Conservation (phyloP, 1,284 basidiomycete species). For the Coniferiporia weirii region DNA sequence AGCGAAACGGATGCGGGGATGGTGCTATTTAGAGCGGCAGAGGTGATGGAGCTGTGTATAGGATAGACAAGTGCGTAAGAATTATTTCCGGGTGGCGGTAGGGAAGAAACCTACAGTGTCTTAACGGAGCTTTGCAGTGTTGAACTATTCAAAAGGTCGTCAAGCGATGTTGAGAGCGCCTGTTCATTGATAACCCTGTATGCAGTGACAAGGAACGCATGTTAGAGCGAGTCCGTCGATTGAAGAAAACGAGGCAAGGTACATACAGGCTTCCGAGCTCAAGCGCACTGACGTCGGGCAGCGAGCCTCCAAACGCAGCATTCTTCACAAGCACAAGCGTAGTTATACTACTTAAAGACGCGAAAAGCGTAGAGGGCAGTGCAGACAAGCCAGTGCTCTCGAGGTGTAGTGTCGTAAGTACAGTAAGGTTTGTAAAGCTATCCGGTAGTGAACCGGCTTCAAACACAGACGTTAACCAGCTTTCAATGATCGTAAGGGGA, state of each 20-base stretch:
- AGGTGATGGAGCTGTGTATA: conserved; percentile 27
- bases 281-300: conserved; percentile 36
- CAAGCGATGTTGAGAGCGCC: conserved; percentile 28
- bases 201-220: not conserved
- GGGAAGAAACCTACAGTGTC: conserved; percentile 29
- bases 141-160: conserved; percentile 29
- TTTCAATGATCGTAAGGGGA: conserved; percentile 19
- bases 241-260: not conserved
- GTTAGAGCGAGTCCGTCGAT: not conserved
- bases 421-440: conserved; percentile 35
- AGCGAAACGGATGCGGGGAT: conserved; percentile 27
- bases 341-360: conserved; percentile 32
- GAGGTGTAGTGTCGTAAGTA: conserved; percentile 37
- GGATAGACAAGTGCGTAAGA: not conserved
- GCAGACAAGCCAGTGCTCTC: conserved; percentile 41
- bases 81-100: not conserved
- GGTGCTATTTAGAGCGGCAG: conserved; percentile 29
- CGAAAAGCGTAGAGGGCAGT: conserved; percentile 34
- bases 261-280: conserved; percentile 39
- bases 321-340: conserved; percentile 42
- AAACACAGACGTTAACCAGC: conserved; percentile 2
- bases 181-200: conserved; percentile 35
- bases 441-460: conserved; percentile 33
- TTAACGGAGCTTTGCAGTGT: conserved; percentile 33
- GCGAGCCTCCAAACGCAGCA: conserved; percentile 35